Percentiles rank a stretch among this genome's conserved stretches.
phyloP scores from a whole-genome alignment of 176 grass and related monocot genomes.

The Echinochloa phyllopogon region DNA sequence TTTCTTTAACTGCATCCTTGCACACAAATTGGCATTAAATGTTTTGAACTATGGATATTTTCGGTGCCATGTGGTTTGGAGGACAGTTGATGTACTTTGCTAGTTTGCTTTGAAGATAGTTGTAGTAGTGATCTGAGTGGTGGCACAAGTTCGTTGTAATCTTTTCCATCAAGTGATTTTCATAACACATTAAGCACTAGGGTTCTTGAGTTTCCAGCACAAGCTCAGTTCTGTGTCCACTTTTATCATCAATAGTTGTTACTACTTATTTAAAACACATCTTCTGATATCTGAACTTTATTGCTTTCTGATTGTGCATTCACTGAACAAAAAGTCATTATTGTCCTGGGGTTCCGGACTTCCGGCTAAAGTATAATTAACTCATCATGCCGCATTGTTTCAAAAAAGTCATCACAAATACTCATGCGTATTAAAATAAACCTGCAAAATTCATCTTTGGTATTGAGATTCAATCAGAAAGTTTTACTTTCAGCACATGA shows the following conservation, averaged over 20 bases:
- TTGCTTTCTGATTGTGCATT: background rate
- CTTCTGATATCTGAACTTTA: background rate
- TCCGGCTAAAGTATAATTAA: background rate
- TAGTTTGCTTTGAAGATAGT: background rate
- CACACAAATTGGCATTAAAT: background rate
- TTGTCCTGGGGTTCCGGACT: background rate
- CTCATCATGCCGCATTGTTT: background rate
- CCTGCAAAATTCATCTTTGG: background rate
- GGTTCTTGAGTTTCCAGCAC: background rate
- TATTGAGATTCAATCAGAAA: background rate
- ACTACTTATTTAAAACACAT: constrained; percentile 1
- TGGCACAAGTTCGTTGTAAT: background rate
- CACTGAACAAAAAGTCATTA: background rate
- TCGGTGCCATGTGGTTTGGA: background rate
- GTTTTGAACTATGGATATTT: background rate
- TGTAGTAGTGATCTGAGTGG: background rate
- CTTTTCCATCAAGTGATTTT: background rate
- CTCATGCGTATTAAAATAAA: background rate
- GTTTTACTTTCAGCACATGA: background rate
- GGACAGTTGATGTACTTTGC: background rate
- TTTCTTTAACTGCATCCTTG: background rate
- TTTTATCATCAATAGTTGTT: background rate
- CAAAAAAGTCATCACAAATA: background rate
- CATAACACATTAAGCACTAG: background rate
- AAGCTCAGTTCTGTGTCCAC: background rate